Evolutionary conservation across 1,284 basidiomycete genomes (phyloP).

Genomic region (Ceratobasidium sp.): DNA sequence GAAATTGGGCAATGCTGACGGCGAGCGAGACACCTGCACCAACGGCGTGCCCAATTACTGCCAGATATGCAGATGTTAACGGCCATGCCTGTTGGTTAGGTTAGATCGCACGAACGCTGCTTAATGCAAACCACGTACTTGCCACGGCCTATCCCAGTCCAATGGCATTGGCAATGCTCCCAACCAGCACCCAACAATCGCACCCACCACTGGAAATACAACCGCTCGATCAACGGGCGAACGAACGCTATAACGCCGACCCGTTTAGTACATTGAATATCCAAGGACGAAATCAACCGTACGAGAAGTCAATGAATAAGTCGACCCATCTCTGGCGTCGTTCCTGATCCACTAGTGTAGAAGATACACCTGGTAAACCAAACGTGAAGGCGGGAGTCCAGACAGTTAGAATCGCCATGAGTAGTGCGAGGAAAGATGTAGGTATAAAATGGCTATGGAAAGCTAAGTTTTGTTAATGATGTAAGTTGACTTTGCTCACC

Average conservation of each 20-base stretch:
- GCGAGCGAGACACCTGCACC: conserved; percentile 72
- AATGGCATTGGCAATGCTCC: conserved; percentile 87
- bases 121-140: conserved; percentile 67
- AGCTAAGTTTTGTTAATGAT: conserved; percentile 33
- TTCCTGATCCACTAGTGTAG: conserved; percentile 54
- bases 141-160: conserved; percentile 97
- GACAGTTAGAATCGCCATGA: conserved; percentile 76
- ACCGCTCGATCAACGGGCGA: conserved; percentile 80
- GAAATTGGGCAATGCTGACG: conserved; percentile 63
- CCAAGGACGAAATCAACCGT: conserved; percentile 58
- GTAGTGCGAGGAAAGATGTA: conserved; percentile 77
- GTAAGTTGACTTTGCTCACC: conserved; percentile 60
- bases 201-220: conserved; percentile 83
- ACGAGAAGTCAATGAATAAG: conserved; percentile 85
- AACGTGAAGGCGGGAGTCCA: conserved; percentile 79
- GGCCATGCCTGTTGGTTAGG: conserved; percentile 75
- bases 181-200: conserved; percentile 81
- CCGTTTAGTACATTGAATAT: not conserved
- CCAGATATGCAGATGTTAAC: conserved; percentile 78
- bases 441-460: conserved; percentile 54
- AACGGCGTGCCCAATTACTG: conserved; percentile 76
- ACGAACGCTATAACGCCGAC: conserved; percentile 61
- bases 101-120: not conserved
- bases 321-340: conserved; percentile 69
- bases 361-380: conserved; percentile 67